These are phyloP conservation scores for Ophiorrhiza pumila DNA, from an alignment of 257 asterid genomes.

Conservation along the genomic window DNA sequence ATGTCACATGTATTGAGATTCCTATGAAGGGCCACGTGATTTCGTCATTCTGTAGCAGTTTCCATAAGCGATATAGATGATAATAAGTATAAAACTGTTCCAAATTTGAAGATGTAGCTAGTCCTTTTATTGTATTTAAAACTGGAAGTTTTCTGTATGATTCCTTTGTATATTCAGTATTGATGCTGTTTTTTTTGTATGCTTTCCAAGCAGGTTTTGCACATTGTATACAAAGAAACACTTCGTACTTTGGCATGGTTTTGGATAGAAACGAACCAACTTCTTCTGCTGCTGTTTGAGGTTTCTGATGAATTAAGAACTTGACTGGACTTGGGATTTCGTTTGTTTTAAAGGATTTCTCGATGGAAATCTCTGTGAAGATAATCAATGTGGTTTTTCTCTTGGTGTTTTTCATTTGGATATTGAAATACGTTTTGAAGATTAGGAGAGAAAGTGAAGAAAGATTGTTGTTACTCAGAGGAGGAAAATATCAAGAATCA, in stretches of 20 bases:
- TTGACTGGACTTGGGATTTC: not conserved
- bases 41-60: constrained; percentile 29
- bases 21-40: constrained; percentile 55
- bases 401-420: constrained; percentile 41
- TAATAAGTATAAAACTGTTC: not conserved
- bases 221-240: not conserved
- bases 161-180: not conserved
- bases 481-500: constrained; percentile 11
- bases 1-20: constrained; percentile 32
- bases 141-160: not conserved
- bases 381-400: constrained; percentile 44
- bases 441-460: constrained; percentile 22
- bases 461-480: constrained; percentile 15
- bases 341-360: constrained; percentile 11
- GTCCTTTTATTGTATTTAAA: not conserved
- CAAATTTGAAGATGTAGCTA: constrained; percentile 1
- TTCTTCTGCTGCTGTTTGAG: constrained; percentile 17
- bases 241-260: not conserved
- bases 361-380: constrained; percentile 46
- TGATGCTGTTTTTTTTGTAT: not conserved
- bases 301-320: constrained; percentile 6
- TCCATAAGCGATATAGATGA: not conserved
- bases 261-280: not conserved
- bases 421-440: constrained; percentile 38
- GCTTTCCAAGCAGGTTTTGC: not conserved